Conservation (phyloP, 2,329 filamentous ascomycete genomes). For the Didymosphaeria variabile region DNA sequence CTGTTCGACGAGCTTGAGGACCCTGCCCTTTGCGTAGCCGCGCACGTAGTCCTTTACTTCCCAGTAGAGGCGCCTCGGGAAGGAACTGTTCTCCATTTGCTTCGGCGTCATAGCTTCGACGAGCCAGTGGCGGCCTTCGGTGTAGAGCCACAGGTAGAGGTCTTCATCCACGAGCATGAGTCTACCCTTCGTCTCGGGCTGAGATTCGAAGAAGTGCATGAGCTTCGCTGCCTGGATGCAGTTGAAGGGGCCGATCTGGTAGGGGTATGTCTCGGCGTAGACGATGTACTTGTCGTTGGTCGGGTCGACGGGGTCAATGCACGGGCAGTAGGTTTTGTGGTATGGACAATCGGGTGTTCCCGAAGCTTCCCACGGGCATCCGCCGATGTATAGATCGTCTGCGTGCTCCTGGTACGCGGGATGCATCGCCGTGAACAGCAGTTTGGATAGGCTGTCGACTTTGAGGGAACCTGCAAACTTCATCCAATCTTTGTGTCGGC, state of each 20-base stretch:
- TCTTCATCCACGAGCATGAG: constrained; percentile 38
- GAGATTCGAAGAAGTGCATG: constrained; percentile 24
- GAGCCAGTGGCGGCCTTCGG: constrained; percentile 2
- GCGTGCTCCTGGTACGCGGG: constrained; percentile 10
- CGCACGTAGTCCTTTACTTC: constrained; percentile 20
- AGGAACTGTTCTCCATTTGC: neutral
- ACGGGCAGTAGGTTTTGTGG: constrained; percentile 29
- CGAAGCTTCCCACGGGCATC: constrained; percentile 27
- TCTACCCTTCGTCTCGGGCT: constrained; percentile 26
- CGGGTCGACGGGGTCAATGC: constrained; percentile 28
- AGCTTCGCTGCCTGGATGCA: constrained; percentile 30
- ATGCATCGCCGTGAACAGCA: constrained; percentile 6
- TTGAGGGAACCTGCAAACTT: constrained; percentile 23
- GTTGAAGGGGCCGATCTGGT: constrained; percentile 33
- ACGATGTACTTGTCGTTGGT: constrained; percentile 30
- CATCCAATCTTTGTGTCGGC: constrained; percentile 33
- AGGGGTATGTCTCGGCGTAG: constrained; percentile 22
- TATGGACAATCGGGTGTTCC: constrained; percentile 33
- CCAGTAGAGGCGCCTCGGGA: constrained; percentile 23
- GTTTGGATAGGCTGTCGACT: constrained; percentile 27
- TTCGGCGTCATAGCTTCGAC: neutral
- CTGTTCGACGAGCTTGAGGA: constrained; percentile 26
- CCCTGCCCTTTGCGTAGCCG: constrained; percentile 21
- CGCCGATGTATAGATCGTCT: constrained; percentile 18
- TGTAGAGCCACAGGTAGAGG: constrained; percentile 24